Evolutionary conservation across 352 stramenopile genomes (phyloP).

Genomic region (Elongisporangium senticosum): DNA sequence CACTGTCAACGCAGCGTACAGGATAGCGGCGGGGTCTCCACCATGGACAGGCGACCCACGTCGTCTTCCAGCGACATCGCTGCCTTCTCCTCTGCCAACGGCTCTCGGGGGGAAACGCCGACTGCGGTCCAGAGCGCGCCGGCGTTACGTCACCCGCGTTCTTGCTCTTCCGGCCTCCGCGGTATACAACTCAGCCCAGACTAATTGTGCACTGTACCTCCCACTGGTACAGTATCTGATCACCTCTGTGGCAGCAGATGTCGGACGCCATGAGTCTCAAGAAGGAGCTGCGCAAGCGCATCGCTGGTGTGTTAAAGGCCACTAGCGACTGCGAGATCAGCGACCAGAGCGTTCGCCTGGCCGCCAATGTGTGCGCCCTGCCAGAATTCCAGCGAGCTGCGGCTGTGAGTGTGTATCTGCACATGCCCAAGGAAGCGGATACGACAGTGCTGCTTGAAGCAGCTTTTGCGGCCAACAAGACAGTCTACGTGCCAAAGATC

Average conservation of each 20-base stretch:
- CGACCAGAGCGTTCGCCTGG: slow-evolving; percentile 42
- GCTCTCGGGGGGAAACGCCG: background rate
- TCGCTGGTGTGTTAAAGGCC: slow-evolving; percentile 36
- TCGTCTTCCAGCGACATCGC: slow-evolving; percentile 5
- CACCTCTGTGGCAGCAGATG: background rate
- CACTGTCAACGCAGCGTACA: background rate
- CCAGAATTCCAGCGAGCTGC: slow-evolving; percentile 39
- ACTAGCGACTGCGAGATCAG: slow-evolving; percentile 39
- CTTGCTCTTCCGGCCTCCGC: background rate
- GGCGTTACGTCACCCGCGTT: background rate
- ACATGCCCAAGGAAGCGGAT: slow-evolving; percentile 78
- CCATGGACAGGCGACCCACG: slow-evolving; percentile 1
- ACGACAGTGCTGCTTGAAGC: slow-evolving; percentile 45
- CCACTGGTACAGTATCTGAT: background rate
- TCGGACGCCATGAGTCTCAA: slow-evolving; percentile 21
- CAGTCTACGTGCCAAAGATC: slow-evolving; percentile 89
- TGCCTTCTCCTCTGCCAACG: background rate
- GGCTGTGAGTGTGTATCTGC: slow-evolving; percentile 74
- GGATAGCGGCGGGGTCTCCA: slow-evolving; percentile 10
- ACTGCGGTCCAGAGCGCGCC: background rate
- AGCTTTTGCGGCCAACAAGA: slow-evolving; percentile 59
- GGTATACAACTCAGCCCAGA: background rate
- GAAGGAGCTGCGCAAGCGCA: slow-evolving; percentile 50
- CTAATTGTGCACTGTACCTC: background rate
- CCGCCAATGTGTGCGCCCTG: slow-evolving; percentile 36